A percentile compares a stretch with the other conserved stretches of the same genome.
Evolutionary conservation across 1,284 basidiomycete species (phyloP).

Genomic region (Cutaneotrichosporon arboriforme): DNA sequence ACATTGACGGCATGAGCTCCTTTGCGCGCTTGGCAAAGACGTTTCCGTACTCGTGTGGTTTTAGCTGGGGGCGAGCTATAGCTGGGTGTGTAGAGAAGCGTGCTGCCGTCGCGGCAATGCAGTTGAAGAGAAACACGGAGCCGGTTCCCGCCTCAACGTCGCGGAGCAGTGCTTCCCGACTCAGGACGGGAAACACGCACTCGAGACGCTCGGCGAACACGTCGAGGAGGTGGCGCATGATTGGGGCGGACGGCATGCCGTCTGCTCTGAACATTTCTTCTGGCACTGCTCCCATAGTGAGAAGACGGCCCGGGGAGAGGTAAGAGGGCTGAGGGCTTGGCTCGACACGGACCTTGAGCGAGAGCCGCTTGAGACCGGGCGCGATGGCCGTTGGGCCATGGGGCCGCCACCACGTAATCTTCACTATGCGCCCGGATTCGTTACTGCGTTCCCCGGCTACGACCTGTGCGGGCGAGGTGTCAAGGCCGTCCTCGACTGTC

Average conservation of each 20-base stretch:
- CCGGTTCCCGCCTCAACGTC: constrained; percentile 15
- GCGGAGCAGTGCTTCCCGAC: constrained; percentile 2
- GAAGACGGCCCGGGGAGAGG: not conserved
- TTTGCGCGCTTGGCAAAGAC: constrained; percentile 16
- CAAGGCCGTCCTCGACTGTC: constrained; percentile 19
- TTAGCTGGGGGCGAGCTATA: constrained; percentile 16
- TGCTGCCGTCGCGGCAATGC: constrained; percentile 23
- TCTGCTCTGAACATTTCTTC: constrained; percentile 13
- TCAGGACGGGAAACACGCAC: constrained; percentile 23
- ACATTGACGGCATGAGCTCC: constrained; percentile 24
- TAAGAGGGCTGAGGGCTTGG: not conserved
- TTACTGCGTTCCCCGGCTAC: not conserved
- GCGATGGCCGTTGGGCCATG: constrained; percentile 32
- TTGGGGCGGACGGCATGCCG: constrained; percentile 14
- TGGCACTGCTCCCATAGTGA: not conserved
- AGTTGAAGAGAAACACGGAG: constrained; percentile 23
- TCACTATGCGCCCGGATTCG: constrained; percentile 20
- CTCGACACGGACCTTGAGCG: constrained; percentile 26
- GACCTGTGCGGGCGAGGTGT: not conserved
- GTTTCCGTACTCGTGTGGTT: constrained; percentile 13
- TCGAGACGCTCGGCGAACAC: constrained; percentile 26
- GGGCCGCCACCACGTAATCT: constrained; percentile 33
- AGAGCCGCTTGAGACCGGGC: constrained; percentile 26
- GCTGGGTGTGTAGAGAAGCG: constrained; percentile 29
- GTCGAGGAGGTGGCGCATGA: constrained; percentile 25